Percentiles rank a stretch among this genome's conserved stretches.
Evolutionary conservation across 2,329 filamentous ascomycete genomes (phyloP).

Genomic region (Aspergillus pseudonomiae): DNA sequence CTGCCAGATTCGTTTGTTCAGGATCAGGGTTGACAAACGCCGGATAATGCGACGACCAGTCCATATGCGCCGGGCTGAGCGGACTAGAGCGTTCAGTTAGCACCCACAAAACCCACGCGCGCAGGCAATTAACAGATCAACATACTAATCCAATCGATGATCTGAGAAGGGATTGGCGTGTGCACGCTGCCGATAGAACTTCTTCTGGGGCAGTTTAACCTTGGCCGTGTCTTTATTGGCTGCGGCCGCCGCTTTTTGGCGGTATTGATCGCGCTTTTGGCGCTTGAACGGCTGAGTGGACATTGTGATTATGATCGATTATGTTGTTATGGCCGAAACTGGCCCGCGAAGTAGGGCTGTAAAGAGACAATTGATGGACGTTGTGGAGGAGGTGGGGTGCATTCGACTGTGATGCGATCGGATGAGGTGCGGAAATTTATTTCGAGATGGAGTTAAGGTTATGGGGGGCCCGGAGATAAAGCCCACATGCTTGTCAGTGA

Average conservation of each 20-base stretch:
- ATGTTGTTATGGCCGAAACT: background rate
- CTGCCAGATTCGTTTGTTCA: constrained; percentile 34
- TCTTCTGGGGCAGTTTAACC: constrained; percentile 80
- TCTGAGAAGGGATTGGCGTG: constrained; percentile 99
- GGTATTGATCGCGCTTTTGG: constrained; percentile 68
- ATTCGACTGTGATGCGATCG: background rate
- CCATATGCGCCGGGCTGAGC: constrained; percentile 77
- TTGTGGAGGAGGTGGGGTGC: background rate
- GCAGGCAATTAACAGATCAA: constrained; percentile 17
- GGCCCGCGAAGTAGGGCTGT: background rate
- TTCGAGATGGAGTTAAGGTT: background rate
- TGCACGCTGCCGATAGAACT: constrained; percentile 92
- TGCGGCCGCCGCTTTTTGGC: constrained; percentile 49
- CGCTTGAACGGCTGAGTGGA: constrained; percentile 16
- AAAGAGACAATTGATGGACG: background rate
- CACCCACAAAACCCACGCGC: background rate
- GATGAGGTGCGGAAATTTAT: background rate
- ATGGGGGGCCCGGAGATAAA: background rate
- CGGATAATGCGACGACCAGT: constrained; percentile 86
- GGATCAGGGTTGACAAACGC: constrained; percentile 59
- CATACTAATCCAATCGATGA: constrained; percentile 84
- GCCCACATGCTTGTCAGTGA: too few species aligned
- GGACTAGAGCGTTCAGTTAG: constrained; percentile 60
- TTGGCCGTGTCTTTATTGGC: constrained; percentile 31
- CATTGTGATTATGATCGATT: background rate